Base-by-base conservation (phyloP, 2,329 filamentous ascomycete species). In the Fusarium tupiense region DNA sequence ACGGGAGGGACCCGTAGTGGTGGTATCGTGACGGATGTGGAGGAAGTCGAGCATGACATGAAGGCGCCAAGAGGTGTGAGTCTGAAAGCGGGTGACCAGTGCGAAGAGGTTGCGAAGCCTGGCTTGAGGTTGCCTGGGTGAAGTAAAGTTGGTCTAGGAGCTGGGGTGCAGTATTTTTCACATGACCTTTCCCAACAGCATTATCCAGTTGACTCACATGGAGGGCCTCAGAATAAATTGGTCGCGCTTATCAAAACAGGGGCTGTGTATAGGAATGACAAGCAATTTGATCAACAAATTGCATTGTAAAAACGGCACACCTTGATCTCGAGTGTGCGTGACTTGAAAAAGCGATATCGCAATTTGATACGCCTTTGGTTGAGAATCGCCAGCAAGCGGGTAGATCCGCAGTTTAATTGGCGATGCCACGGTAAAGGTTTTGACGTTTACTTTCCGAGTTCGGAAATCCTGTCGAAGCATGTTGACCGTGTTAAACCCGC, bases 381-480 rank as follows among this genome's bases (percentile, higher is more conserved):
- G 60, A 46, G 26, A 56, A 46, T 62, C n/a, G 52, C 65, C 58
- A 63, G 44, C 65, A 52, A 67, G 62, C 72, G 72, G 72, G 62
- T 75, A 75, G 72, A 75, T 75, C 72, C 72, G 72, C 43, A 62
- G 50, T 61, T 74, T 68, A 71, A 66, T 61, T 70, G 67, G 54
- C 63, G 59, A 71, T 44, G 43, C n/a, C 43, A 44, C 29, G 43
- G 49, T 47, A 56, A 31, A 62, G 54, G 46, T 37, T 31, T 52
- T 46, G 67, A 46, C 53, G 61, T 73, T 69, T 72, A 74, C 67
- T 72, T 74, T 62, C 71, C 67, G 46, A 46, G 62, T 69, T 64
- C 33, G 71, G 71, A 73, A 73, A 73, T 74, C 37, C n/a, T 16
- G 69, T 56, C 31, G 62, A 73, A 72, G 46, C 22, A n/a, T 54